A percentile compares a stretch with the other conserved stretches of the same genome.
These are phyloP conservation scores for Paraconiothyrium brasiliense DNA, from an alignment of 2,329 filamentous ascomycete genomes.

Conservation along the genomic window DNA sequence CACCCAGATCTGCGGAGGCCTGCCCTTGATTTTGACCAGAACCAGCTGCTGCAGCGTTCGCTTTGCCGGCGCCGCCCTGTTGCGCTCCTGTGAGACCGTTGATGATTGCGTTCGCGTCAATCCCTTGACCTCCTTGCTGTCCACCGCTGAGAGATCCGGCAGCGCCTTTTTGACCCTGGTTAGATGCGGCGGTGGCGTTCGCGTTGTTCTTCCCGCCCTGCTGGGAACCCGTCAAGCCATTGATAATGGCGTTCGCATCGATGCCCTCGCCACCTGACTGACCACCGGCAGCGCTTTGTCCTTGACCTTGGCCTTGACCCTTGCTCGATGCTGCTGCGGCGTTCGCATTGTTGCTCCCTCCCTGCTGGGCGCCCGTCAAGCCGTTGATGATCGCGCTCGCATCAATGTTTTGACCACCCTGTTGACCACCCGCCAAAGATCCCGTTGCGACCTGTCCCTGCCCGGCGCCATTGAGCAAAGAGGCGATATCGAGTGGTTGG, in stretches of 20 bases:
- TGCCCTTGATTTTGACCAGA: conserved; percentile 10
- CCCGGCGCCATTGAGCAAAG: conserved; percentile 29
- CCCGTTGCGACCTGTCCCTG: conserved; percentile 14
- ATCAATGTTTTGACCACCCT: conserved; percentile 17
- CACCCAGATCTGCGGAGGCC: neutral
- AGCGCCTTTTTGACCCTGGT: conserved; percentile 15
- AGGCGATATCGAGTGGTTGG: conserved; percentile 28
- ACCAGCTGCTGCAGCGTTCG: neutral
- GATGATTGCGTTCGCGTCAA: conserved; percentile 18
- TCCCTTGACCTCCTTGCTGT: conserved; percentile 11
- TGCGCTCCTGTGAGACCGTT: conserved; percentile 16
- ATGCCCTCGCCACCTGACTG: conserved; percentile 13
- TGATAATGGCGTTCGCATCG: conserved; percentile 17
- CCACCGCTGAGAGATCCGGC: conserved; percentile 9
- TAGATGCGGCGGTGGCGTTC: conserved; percentile 8
- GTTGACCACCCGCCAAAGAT: conserved; percentile 12
- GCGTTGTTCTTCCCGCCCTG: conserved; percentile 11
- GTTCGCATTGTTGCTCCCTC: conserved; percentile 5
- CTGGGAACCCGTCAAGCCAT: conserved; percentile 15
- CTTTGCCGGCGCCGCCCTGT: conserved; percentile 5
- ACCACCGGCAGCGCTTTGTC: conserved; percentile 12
- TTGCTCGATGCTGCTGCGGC: conserved; percentile 12
- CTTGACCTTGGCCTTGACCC: conserved; percentile 3
- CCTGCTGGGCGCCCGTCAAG: conserved; percentile 16
- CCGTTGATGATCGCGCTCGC: conserved; percentile 16